Base-by-base conservation (phyloP, 495 filamentous ascomycete genomes). In the Penicillium manginii region DNA sequence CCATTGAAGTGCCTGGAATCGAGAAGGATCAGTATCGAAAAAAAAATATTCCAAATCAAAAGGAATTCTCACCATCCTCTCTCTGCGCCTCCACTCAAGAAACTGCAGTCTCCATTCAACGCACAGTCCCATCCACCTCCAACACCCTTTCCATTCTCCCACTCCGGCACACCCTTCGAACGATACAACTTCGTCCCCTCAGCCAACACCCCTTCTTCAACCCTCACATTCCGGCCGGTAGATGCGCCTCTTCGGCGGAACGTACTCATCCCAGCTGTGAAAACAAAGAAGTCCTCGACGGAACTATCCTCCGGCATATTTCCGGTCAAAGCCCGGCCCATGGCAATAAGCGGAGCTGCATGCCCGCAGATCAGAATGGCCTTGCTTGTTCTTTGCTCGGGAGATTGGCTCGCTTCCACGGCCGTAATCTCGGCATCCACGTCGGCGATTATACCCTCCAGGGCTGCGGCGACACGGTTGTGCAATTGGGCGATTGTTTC, bases 351-450 rank as follows among this genome's bases (percentile, higher is more conserved):
- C 14, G 85, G 82, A 19, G 94, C 94, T 0, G 93, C 94, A 77
- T 98, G 94, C n/a, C 91, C 87, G 70, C 90, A 96, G 14, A 98
- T 82, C 21, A 96, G 60, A 15, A 97, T 77, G 0, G 91, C 78
- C 49, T 84, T 88, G 49, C 71, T 74, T 1, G 70, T 71, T 4
- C 65, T 60, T 43, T 63, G 54, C 6, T 68, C 63, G 1, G 51
- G 40, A 10, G 69, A 49, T 1, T 65, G 43, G 8, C 58, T 22
- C 4, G 69, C 63, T 50, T 78, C 76, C 1, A 71, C 15, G 0
- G 54, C 67, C 2, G 67, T 51, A 31, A 83, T 75, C 49, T 88
- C 81, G 4, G 67, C 61, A 66, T 98, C 94, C 31, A 88, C 82
- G 37, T 84, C 75, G 50, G 80, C 76, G 62, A 98, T 92, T 50